Conservation (phyloP, 2,329 filamentous ascomycete genomes). For the Cercospora sp. region DNA sequence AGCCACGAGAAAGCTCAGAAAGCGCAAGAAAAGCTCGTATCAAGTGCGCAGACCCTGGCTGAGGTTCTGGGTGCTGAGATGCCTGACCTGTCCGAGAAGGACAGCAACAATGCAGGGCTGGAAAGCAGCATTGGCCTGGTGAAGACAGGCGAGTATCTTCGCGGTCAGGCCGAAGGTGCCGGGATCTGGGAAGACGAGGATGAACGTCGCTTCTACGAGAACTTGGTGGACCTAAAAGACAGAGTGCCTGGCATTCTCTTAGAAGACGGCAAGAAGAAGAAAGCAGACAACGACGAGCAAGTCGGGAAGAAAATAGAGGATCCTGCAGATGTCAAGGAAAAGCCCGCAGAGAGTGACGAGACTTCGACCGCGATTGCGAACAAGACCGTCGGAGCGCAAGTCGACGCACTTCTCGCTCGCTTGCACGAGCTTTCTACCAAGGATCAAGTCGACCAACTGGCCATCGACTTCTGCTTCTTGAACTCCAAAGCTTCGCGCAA, state of each 20-base stretch:
- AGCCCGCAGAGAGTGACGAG: constrained; percentile 66
- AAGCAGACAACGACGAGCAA: constrained; percentile 75
- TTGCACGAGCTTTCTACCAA: constrained; percentile 92
- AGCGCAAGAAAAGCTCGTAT: constrained; percentile 81
- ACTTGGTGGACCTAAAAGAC: constrained; percentile 89
- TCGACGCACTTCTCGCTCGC: constrained; percentile 82
- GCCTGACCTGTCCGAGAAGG: constrained; percentile 86
- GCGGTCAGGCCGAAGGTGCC: constrained; percentile 82
- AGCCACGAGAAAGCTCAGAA: constrained; percentile 95
- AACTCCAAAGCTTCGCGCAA: constrained; percentile 98
- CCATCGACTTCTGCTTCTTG: constrained; percentile 95
- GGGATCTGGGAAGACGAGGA: constrained; percentile 99
- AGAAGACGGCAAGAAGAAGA: constrained; percentile 95
- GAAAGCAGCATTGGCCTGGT: constrained; percentile 86
- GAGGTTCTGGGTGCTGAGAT: constrained; percentile 88
- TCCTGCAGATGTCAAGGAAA: constrained; percentile 51
- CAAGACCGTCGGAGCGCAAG: constrained; percentile 95
- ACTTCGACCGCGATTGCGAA: constrained; percentile 93
- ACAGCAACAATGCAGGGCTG: constrained; percentile 58
- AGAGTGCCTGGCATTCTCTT: constrained; percentile 92
- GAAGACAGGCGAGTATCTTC: constrained; percentile 89
- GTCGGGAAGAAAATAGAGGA: constrained; percentile 72
- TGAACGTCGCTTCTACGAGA: constrained; percentile 96
- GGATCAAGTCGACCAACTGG: constrained; percentile 85
- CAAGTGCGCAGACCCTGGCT: constrained; percentile 87